Evolutionary conservation across 345 rosid species (phyloP).

Genomic region (Gossypium stocksii): DNA sequence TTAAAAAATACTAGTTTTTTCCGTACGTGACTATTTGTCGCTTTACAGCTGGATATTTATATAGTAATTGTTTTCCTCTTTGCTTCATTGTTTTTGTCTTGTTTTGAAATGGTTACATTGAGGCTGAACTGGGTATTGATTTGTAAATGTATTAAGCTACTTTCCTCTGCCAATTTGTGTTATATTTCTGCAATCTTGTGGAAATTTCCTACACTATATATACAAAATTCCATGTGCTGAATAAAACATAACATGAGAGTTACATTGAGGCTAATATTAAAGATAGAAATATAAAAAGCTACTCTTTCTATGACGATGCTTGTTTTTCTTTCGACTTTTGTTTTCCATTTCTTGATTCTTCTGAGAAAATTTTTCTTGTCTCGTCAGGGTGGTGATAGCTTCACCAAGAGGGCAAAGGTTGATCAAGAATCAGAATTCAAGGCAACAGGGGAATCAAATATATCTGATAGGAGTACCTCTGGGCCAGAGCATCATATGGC

Average conservation of each 20-base stretch:
- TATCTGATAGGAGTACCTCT: constrained; percentile 40
- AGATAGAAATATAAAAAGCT: too few relatives aligned
- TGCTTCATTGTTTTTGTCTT: background rate
- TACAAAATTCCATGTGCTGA: too few relatives aligned
- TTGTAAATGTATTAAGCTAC: background rate
- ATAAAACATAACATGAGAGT: too few relatives aligned
- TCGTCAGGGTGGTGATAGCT: constrained; percentile 63
- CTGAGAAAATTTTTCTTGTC: constrained; percentile 4
- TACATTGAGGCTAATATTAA: too few relatives aligned
- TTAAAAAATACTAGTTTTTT: background rate
- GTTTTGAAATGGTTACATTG: background rate
- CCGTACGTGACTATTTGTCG: background rate
- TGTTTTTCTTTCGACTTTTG: constrained; percentile 7
- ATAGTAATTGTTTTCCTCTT: background rate
- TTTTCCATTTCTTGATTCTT: background rate
- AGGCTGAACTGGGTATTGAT: too few relatives aligned
- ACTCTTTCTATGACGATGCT: background rate
- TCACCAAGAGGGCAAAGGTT: constrained; percentile 65
- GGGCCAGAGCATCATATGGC: constrained; percentile 54
- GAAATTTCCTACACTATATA: background rate
- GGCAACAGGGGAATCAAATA: constrained; percentile 30
- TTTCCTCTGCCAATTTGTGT: background rate
- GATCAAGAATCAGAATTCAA: constrained; percentile 51
- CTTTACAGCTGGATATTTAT: too few relatives aligned
- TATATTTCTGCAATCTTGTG: background rate